A percentile compares a stretch with the other conserved stretches of the same genome.
These are phyloP conservation scores for Lepraria neglecta DNA, from an alignment of 495 filamentous ascomycete genomes.

Conservation along the genomic window DNA sequence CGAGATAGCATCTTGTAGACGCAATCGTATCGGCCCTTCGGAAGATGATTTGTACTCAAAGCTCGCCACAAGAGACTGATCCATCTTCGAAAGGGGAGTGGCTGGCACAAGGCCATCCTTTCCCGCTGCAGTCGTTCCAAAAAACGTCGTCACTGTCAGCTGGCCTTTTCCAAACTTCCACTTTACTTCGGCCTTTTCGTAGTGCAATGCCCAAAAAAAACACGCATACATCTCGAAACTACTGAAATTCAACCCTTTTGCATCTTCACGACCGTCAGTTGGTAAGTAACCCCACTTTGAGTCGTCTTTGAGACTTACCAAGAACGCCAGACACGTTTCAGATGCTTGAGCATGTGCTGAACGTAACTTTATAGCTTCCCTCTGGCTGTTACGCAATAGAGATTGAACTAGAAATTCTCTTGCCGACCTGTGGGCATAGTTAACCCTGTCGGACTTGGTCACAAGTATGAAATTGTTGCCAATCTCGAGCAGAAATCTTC, in stretches of 20 bases:
- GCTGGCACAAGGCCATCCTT: not conserved
- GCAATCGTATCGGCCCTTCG: not conserved
- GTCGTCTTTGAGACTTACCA: not conserved
- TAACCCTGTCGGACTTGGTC: not conserved
- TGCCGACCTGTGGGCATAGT: not conserved
- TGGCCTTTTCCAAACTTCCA: not conserved
- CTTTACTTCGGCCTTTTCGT: not conserved
- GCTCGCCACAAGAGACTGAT: not conserved
- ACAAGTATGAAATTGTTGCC: not conserved
- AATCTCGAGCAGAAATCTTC: not conserved
- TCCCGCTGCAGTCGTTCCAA: not conserved
- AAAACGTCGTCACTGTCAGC: too few relatives aligned
- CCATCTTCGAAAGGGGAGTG: not conserved
- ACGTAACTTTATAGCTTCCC: too few relatives aligned
- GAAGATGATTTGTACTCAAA: not conserved
- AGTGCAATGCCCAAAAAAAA: not conserved
- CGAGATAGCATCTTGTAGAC: not conserved
- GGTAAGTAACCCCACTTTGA: not conserved
- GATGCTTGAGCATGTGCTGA: not conserved
- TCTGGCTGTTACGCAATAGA: not conserved
- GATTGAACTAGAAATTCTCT: not conserved
- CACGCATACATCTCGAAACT: not conserved
- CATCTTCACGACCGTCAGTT: not conserved
- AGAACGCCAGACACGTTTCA: not conserved
- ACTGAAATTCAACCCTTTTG: not conserved